Percentiles rank a stretch among this genome's conserved stretches.
phyloP scores from a whole-genome alignment of 2,329 filamentous ascomycete genomes.

The Penicillium crustosum region DNA sequence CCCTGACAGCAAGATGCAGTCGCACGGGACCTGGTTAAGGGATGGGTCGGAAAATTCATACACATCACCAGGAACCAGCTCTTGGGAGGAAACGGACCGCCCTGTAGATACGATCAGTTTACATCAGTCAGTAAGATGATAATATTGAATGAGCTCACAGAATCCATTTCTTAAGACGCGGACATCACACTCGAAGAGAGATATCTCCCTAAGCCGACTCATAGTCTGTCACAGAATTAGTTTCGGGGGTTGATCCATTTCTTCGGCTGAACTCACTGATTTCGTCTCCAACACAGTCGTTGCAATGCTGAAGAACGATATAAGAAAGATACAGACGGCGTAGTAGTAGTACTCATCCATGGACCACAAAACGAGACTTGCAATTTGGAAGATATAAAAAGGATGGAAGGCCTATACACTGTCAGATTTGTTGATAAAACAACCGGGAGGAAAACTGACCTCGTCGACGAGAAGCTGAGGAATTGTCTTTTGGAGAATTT shows the following conservation, averaged over 20 bases:
- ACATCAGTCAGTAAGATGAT: not conserved
- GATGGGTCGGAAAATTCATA: slow-evolving; percentile 96
- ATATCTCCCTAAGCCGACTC: slow-evolving; percentile 85
- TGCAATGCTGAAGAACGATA: slow-evolving; percentile 88
- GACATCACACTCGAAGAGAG: slow-evolving; percentile 91
- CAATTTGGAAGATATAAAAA: slow-evolving; percentile 97
- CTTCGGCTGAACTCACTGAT: slow-evolving; percentile 56
- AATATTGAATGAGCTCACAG: slow-evolving; percentile 56
- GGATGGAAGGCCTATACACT: slow-evolving; percentile 76
- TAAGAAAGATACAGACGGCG: slow-evolving; percentile 88
- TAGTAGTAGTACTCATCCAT: slow-evolving; percentile 98
- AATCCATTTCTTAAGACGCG: slow-evolving; percentile 92
- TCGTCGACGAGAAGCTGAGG: slow-evolving; percentile 85
- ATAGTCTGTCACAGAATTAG: slow-evolving; percentile 62
- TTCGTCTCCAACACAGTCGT: slow-evolving; percentile 88
- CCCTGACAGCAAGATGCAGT: slow-evolving; percentile 85
- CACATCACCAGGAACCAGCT: slow-evolving; percentile 91
- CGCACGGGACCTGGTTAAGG: slow-evolving; percentile 82
- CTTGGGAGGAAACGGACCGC: slow-evolving; percentile 80
- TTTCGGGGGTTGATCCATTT: slow-evolving; percentile 13
- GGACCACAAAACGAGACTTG: slow-evolving; percentile 91
- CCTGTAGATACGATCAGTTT: slow-evolving; percentile 48
- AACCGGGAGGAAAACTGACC: slow-evolving; percentile 46
- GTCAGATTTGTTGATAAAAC: slow-evolving; percentile 16
- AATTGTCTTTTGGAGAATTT: slow-evolving; percentile 86